phyloP scores from a whole-genome alignment of 305 asterid genomes.

The Ilex paraguariensis region DNA sequence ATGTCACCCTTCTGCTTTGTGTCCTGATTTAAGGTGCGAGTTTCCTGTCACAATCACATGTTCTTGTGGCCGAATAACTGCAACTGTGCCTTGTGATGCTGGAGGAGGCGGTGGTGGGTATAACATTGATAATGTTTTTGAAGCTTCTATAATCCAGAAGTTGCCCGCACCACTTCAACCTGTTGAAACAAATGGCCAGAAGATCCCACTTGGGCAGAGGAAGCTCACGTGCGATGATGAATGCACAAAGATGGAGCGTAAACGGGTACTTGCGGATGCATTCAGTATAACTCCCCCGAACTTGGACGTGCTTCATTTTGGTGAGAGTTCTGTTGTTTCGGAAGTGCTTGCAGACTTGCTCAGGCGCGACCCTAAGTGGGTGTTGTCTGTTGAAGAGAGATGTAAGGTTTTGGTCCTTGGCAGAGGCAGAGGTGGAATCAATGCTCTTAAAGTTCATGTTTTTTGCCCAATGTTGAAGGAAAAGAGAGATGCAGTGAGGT shows the following conservation, averaged over 20 bases:
- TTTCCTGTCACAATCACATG: slow-evolving; percentile 76
- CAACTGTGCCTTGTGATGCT: slow-evolving; percentile 86
- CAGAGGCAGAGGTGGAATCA: slow-evolving; percentile 60
- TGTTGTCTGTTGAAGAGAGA: slow-evolving; percentile 77
- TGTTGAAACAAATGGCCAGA: slow-evolving; percentile 55
- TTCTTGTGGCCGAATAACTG: slow-evolving; percentile 73
- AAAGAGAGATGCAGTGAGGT: slow-evolving; percentile 76
- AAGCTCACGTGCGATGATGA: slow-evolving; percentile 86
- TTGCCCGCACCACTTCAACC: slow-evolving; percentile 68
- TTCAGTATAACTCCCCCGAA: slow-evolving; percentile 63
- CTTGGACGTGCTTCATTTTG: slow-evolving; percentile 77
- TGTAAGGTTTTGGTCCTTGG: slow-evolving; percentile 83
- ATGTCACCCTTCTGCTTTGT: slow-evolving; percentile 72
- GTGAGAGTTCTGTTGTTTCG: slow-evolving; percentile 65
- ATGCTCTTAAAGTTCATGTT: slow-evolving; percentile 79
- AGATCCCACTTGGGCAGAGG: slow-evolving; percentile 77
- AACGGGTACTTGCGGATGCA: slow-evolving; percentile 90
- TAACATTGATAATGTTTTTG: slow-evolving; percentile 43
- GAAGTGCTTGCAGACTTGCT: slow-evolving; percentile 82
- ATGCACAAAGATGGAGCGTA: slow-evolving; percentile 77
- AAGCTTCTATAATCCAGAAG: slow-evolving; percentile 69
- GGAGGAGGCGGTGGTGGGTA: slow-evolving; percentile 54
- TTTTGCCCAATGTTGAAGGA: slow-evolving; percentile 85
- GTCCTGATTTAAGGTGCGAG: slow-evolving; percentile 89
- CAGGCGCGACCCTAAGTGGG: slow-evolving; percentile 95